Conservation (phyloP, 2,329 filamentous ascomycete species). For the Magnaporthiopsis incrustans region DNA sequence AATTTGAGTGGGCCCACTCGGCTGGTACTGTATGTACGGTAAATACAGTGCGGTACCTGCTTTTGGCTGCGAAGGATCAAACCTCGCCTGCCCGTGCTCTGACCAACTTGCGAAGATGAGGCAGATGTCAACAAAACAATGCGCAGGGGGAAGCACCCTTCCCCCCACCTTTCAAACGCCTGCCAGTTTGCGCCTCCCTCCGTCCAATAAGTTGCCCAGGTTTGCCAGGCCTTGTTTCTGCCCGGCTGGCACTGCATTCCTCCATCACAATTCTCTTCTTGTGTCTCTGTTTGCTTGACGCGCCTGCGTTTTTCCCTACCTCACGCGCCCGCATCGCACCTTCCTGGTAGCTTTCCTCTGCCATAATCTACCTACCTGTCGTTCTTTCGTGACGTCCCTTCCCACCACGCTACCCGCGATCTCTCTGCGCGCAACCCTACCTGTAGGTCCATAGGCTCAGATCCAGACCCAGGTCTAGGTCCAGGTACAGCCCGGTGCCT, state of each 20-base stretch:
- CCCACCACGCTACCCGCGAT: too few species aligned
- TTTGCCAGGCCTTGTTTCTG: not conserved
- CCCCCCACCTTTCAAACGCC: not conserved
- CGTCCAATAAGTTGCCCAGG: not conserved
- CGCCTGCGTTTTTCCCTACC: not conserved
- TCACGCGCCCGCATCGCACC: not conserved
- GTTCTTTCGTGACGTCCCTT: too few species aligned
- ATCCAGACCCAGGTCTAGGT: not conserved
- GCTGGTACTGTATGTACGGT: not conserved
- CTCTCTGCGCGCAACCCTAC: too few species aligned
- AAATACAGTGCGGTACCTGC: not conserved
- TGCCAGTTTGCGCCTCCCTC: not conserved
- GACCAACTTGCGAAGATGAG: not conserved
- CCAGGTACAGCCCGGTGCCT: not conserved
- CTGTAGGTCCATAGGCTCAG: too few species aligned
- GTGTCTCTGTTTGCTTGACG: not conserved
- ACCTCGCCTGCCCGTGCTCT: not conserved
- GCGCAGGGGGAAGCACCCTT: not conserved
- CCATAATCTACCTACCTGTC: too few species aligned
- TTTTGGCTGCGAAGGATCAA: not conserved
- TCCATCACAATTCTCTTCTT: not conserved
- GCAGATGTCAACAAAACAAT: slow-evolving; percentile 3
- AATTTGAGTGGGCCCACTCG: not conserved
- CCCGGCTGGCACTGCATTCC: not conserved
- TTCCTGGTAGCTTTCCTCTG: not conserved